Base-by-base conservation (phyloP, 2,329 filamentous ascomycete species). In the Colletotrichum abscissum region DNA sequence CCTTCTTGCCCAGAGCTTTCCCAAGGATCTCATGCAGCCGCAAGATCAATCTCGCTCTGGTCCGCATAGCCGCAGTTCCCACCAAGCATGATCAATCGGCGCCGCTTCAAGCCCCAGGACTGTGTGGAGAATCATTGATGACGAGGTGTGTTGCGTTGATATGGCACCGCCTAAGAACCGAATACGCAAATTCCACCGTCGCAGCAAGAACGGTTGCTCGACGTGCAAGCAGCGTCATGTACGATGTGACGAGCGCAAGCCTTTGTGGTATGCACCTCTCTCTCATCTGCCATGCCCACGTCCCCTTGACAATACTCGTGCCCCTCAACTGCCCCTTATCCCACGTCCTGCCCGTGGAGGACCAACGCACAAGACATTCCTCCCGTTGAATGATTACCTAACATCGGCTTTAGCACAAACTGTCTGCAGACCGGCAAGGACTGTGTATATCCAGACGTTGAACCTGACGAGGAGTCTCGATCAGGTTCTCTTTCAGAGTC, bases 351-450 rank as follows among this genome's bases (percentile, higher is more conserved):
- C 19, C 42, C 42, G 42, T 49, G 42, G 7, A 49, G 42, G 16
- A 22, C 19, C 57, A 52, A 33, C 22, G 26, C 16, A 30, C 42
- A 42, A 52, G 33, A 22, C 24, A 11, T 26, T 16, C 14, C 26
- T 24, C n/a, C 7, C n/a, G 14, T 33, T 14, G 7, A 55, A 38
- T 35, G 33, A 35, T 46, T 58, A 54, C 19, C 68, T 74, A 28
- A 74, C 59, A 46, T 42, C 52, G 75, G 70, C 77, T 76, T 67
- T 72, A 86, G 85, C 75, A 85, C 84, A 72, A 85, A 83, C 73
- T 86, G 85, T 75, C 82, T 86, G 75, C 84, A 85, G 67, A 83
- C 81, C 69, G 85, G 85, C 72, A 83, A 80, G 77, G 84, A 84
- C 75, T 86, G 85, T 78, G 81, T 80, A 58, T 82, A 82, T 74